A percentile compares a stretch with the other conserved stretches of the same genome.
phyloP scores from a whole-genome alignment of 352 stramenopile species.

The Phytophthora niederhauseri region DNA sequence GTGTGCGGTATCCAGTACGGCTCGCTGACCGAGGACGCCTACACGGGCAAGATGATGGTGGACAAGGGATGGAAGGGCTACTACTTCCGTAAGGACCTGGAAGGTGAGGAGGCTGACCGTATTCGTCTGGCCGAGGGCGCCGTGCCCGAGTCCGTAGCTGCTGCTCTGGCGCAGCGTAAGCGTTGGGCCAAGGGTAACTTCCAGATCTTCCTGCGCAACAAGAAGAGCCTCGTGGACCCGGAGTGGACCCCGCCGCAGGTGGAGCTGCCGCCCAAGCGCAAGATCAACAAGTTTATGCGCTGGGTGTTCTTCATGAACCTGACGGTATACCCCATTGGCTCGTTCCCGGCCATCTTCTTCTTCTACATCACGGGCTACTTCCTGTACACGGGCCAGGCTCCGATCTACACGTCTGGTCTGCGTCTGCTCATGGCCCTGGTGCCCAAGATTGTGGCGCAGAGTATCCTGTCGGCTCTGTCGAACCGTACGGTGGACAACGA shows the following conservation, averaged over 20 bases:
- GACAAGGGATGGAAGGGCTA: constrained; percentile 81
- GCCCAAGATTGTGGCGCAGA: constrained; percentile 76
- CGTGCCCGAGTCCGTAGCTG: constrained; percentile 70
- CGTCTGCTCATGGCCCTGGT: constrained; percentile 72
- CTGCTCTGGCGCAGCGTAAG: constrained; percentile 66
- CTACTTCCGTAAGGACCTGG: constrained; percentile 81
- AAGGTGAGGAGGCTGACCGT: constrained; percentile 69
- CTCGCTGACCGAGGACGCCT: constrained; percentile 77
- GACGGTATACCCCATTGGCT: constrained; percentile 77
- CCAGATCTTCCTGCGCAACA: constrained; percentile 76
- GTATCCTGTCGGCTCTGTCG: constrained; percentile 67
- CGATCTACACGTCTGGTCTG: constrained; percentile 73
- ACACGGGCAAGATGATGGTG: constrained; percentile 83
- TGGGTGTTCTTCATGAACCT: constrained; percentile 87
- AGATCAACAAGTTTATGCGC: constrained; percentile 80
- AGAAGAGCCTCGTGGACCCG: constrained; percentile 63
- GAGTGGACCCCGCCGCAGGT: constrained; percentile 58
- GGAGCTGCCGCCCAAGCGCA: constrained; percentile 58
- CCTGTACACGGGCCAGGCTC: constrained; percentile 72
- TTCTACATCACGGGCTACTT: constrained; percentile 83
- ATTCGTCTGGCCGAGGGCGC: constrained; percentile 72
- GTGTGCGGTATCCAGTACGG: constrained; percentile 79
- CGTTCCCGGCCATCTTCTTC: constrained; percentile 76
- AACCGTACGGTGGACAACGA: constrained; percentile 80
- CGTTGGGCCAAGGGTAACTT: constrained; percentile 84